Conservation (phyloP, 495 filamentous ascomycete genomes). For the Lophiotrema nucula region DNA sequence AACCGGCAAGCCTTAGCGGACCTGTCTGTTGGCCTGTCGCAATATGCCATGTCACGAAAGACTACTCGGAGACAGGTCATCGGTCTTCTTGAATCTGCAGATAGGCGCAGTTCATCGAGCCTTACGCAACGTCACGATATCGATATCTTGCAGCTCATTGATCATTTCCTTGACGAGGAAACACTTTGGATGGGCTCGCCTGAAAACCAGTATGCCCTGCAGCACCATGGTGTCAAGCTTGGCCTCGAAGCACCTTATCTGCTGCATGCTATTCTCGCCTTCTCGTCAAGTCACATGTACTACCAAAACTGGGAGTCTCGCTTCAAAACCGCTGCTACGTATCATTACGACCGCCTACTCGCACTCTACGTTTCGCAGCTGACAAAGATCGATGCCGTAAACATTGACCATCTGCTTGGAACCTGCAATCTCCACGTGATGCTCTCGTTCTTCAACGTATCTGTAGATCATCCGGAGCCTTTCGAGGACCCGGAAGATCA, state of each 20-base stretch:
- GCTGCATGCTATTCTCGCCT: slow-evolving; percentile 23
- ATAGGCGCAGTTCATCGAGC: background rate
- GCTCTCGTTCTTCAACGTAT: background rate
- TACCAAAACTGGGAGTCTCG: background rate
- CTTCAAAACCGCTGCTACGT: background rate
- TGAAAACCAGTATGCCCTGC: slow-evolving; percentile 14
- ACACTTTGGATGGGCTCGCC: slow-evolving; percentile 21
- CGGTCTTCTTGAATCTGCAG: background rate
- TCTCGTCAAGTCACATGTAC: slow-evolving; percentile 17
- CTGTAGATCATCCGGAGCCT: background rate
- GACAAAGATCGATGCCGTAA: background rate
- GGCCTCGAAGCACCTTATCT: slow-evolving; percentile 17
- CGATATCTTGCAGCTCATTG: slow-evolving; percentile 17
- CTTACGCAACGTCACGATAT: background rate
- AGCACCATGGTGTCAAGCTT: slow-evolving; percentile 14
- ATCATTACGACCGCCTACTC: background rate
- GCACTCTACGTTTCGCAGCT: background rate
- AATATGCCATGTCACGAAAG: slow-evolving; percentile 1
- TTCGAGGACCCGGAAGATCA: background rate
- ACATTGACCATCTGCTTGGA: background rate
- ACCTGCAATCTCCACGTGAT: background rate
- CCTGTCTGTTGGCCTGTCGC: background rate
- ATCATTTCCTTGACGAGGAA: slow-evolving; percentile 17
- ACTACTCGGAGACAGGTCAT: background rate
- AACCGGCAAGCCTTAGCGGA: background rate